A percentile compares a stretch with the other conserved stretches of the same genome.
These are phyloP conservation scores for Penstemon barbatus DNA, from an alignment of 257 asterid genomes.

Conservation along the genomic window DNA sequence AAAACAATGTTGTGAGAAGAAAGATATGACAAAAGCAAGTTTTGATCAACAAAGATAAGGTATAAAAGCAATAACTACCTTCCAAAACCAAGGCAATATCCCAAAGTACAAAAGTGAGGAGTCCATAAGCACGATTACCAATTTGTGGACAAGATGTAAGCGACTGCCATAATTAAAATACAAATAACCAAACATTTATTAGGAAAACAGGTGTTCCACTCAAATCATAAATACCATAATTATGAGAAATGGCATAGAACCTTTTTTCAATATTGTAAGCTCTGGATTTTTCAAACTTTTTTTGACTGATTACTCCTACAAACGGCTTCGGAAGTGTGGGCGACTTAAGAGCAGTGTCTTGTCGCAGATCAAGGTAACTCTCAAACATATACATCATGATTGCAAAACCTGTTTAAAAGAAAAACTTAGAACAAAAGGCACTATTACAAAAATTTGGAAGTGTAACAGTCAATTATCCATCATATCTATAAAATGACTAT, in stretches of 20 bases:
- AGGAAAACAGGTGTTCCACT: slow-evolving; percentile 11
- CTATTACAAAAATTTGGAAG: neutral
- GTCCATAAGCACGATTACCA: slow-evolving; percentile 81
- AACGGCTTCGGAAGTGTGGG: slow-evolving; percentile 87
- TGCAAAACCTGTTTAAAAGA: slow-evolving; percentile 73
- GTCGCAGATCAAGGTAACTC: slow-evolving; percentile 84
- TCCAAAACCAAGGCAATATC: slow-evolving; percentile 95
- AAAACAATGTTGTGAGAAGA: slow-evolving; percentile 2
- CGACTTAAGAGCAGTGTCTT: slow-evolving; percentile 78
- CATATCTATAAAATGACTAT: too few relatives aligned
- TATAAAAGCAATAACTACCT: slow-evolving; percentile 49
- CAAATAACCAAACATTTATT: slow-evolving; percentile 25
- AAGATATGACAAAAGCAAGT: slow-evolving; percentile 20
- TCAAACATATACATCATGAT: slow-evolving; percentile 78
- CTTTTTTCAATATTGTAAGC: slow-evolving; percentile 98
- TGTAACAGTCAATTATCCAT: too few relatives aligned
- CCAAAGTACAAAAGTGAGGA: slow-evolving; percentile 75
- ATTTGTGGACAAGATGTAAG: slow-evolving; percentile 83
- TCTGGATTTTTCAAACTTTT: slow-evolving; percentile 88
- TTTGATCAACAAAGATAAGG: slow-evolving; percentile 15
- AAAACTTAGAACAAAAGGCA: neutral
- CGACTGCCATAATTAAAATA: slow-evolving; percentile 41
- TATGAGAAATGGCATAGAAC: slow-evolving; percentile 36
- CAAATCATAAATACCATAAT: slow-evolving; percentile 11
- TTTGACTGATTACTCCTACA: slow-evolving; percentile 84